Conservation (phyloP, 2,329 filamentous ascomycete genomes). For the Ophiosphaerella herpotricha region DNA sequence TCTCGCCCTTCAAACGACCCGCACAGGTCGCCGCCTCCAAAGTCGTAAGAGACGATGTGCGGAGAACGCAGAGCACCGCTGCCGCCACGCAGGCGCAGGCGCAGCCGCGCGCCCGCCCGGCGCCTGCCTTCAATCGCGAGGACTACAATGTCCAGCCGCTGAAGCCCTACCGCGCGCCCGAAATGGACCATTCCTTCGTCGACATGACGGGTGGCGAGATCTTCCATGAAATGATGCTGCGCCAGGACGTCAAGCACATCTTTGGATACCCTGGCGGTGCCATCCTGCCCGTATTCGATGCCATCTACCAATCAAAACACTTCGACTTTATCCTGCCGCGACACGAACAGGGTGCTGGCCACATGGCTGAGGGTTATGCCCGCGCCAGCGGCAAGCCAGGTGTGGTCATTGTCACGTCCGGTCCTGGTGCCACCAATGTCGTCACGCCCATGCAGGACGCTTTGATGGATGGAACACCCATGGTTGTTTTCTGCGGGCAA, state of each 20-base stretch:
- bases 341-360: conserved; percentile 96
- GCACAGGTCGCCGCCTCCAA: conserved; percentile 39
- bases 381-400: conserved; percentile 91
- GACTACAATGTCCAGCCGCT: conserved; percentile 53
- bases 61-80: conserved; percentile 51
- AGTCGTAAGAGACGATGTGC: conserved; percentile 46
- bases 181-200: conserved; percentile 71
- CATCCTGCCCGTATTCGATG: conserved; percentile 97
- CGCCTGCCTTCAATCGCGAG: conserved; percentile 57
- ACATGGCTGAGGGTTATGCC: conserved; percentile 98
- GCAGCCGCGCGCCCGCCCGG: conserved; percentile 42
- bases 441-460: conserved; percentile 97
- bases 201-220: conserved; percentile 95
- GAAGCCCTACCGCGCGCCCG: conserved; percentile 52
- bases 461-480: conserved; percentile 89
- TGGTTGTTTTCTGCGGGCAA: conserved; percentile 96
- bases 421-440: conserved; percentile 94
- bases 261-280: conserved; percentile 89
- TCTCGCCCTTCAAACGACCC: conserved; percentile 51
- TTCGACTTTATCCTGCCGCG: conserved; percentile 94
- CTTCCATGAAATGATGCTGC: conserved; percentile 98
- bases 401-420: conserved; percentile 95
- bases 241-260: conserved; percentile 88
- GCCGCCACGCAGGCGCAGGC: conserved; percentile 33
- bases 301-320: conserved; percentile 96